Base-by-base conservation (phyloP, 139 green algal genomes). In the Zygnema circumcarinatum region DNA sequence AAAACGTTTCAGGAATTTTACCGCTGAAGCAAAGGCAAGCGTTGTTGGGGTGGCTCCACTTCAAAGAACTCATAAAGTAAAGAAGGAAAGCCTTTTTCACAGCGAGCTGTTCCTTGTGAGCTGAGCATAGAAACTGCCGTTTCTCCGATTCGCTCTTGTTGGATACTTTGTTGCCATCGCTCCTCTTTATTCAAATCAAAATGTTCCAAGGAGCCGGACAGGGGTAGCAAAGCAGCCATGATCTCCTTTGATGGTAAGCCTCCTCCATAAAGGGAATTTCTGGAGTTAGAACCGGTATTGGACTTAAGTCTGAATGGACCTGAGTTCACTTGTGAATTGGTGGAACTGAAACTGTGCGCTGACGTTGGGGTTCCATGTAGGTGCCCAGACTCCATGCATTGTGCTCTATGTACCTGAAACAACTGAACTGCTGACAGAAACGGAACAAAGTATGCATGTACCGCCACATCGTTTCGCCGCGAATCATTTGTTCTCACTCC, bases 61-160 rank as follows among this genome's bases (percentile, higher is more conserved):
- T 86, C 79, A 83, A 86, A 86, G 62, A 85, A 86, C 79, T 86
- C 79, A 7, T 54, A 80, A 40, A 86, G 79, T 32, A 86, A 47
- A 7, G 47, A 62, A 25, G 47, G 47, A 62, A 62, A 62, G 7
- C 16, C 47, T 62, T 16, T 16, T 25, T 62, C 47, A 62, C 47
- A 62, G 47, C 16, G 7, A 62, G 16, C 16, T 25, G 7, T 62
- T 16, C 47, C 7, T 62, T 25, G 16, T 25, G 47, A 62, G 16
- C 16, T 16, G 16, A 62, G 7, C 16, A 25, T 62, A 16, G 47
- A 62, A 7, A 25, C 47, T 62, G 47, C 7, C 16, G 7, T 16
- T 62, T 25, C 47, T 25, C 7, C 7, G 16, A 62, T 16, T 25
- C 47, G 47, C 7, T 62, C 7, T 25, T 62, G 47, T 25, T 62